These are phyloP conservation scores for Lathyrus aphaca DNA, from an alignment of 306 rosid genomes.

Conservation along the genomic window DNA sequence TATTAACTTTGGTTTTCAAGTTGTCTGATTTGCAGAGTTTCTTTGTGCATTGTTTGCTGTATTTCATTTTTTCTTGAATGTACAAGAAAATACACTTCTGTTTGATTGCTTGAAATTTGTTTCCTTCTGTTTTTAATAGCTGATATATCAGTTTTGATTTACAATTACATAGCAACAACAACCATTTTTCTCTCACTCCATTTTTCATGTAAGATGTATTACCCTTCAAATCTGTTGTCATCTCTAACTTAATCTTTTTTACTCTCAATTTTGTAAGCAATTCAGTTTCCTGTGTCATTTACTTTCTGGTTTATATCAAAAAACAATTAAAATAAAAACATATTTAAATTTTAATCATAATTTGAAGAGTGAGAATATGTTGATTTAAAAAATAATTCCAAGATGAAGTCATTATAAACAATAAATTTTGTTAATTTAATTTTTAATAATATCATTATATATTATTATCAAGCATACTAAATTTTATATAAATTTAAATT, in stretches of 20 bases:
- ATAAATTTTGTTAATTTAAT: too few species aligned
- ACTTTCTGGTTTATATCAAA: not conserved
- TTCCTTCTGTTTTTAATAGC: not conserved
- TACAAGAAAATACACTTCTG: not conserved
- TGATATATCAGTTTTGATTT: not conserved
- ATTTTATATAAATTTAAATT: too few species aligned
- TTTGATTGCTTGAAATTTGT: constrained; percentile 23
- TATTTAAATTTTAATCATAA: too few species aligned
- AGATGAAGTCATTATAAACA: too few species aligned
- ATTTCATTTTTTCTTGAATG: not conserved
- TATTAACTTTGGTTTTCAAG: constrained; percentile 14
- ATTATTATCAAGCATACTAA: too few species aligned
- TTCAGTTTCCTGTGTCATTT: not conserved
- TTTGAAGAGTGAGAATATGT: too few species aligned
- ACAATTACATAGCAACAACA: not conserved
- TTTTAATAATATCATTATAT: too few species aligned
- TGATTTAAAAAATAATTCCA: too few species aligned
- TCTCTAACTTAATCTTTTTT: not conserved
- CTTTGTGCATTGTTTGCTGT: not conserved
- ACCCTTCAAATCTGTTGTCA: not conserved
- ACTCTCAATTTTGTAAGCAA: constrained; percentile 3
- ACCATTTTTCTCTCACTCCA: not conserved
- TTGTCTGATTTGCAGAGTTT: not conserved
- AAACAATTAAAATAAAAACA: too few species aligned
- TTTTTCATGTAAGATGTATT: not conserved